A percentile compares a stretch with the other conserved stretches of the same genome.
Evolutionary conservation across 1,284 basidiomycete genomes (phyloP).

Genomic region (Naganishia sp.): DNA sequence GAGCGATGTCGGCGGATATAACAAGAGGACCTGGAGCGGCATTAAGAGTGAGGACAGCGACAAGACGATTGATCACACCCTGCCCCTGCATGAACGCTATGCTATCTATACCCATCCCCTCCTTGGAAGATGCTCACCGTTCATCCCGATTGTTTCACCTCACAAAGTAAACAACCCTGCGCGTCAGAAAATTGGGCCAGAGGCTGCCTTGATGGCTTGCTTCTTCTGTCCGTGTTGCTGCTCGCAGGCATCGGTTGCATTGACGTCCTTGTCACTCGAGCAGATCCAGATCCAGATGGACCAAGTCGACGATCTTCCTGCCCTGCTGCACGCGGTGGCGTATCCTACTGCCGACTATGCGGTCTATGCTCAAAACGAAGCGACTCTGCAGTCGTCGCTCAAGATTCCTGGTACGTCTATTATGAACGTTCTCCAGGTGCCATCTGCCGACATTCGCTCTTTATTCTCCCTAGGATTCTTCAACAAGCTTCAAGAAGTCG

Average conservation of each 20-base stretch:
- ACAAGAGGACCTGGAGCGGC: constrained; percentile 3
- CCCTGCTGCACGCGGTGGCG: constrained; percentile 8
- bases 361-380: constrained; percentile 16
- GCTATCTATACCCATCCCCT: no score
- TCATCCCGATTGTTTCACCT: no score
- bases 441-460: neutral
- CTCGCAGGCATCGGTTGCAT: no score
- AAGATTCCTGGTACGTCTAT: constrained; percentile 21
- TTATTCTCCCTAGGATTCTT: constrained; percentile 42
- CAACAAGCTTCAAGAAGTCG: constrained; percentile 47
- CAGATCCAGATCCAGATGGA: constrained; percentile 13
- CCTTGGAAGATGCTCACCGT: neutral
- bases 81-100: neutral
- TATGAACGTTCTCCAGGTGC: neutral
- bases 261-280: neutral
- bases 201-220: neutral
- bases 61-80: no score
- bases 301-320: constrained; percentile 27
- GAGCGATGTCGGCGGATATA: constrained; percentile 25
- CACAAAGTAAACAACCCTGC: constrained; percentile 27
- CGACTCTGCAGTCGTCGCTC: constrained; percentile 24
- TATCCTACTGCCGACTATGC: constrained; percentile 16
- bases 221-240: neutral
- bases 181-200: constrained; percentile 1
- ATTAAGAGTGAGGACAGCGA: neutral